Conservation (phyloP, 2,329 filamentous ascomycete species). For the Aspergillus tubingensis region DNA sequence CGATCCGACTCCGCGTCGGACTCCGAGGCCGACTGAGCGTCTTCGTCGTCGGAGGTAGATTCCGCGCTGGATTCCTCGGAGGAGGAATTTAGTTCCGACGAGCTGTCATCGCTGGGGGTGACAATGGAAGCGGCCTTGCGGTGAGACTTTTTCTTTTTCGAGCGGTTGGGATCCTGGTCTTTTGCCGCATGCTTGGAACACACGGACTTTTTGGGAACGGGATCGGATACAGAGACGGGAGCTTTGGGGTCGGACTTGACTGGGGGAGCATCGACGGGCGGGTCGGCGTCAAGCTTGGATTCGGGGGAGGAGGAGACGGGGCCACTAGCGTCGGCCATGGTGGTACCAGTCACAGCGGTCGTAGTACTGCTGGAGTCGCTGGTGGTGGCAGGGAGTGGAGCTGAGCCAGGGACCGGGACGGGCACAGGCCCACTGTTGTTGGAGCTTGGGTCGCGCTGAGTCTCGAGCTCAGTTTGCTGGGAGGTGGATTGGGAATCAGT, state of each 20-base stretch:
- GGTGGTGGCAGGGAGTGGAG: slow-evolving; percentile 20
- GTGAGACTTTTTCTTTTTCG: slow-evolving; percentile 29
- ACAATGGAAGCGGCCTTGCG: slow-evolving; percentile 20
- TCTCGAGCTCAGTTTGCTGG: slow-evolving; percentile 17
- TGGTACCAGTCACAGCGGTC: slow-evolving; percentile 9
- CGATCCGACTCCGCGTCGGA: slow-evolving; percentile 27
- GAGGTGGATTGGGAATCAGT: slow-evolving; percentile 10
- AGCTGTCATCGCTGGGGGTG: slow-evolving; percentile 25
- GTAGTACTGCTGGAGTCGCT: background rate
- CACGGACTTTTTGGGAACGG: slow-evolving; percentile 25
- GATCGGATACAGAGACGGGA: slow-evolving; percentile 26
- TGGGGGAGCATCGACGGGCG: slow-evolving; percentile 28
- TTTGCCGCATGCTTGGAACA: slow-evolving; percentile 36
- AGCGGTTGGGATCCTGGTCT: slow-evolving; percentile 23
- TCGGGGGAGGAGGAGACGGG: slow-evolving; percentile 24
- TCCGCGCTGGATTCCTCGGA: slow-evolving; percentile 24
- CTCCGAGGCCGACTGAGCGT: slow-evolving; percentile 11
- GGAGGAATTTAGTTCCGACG: slow-evolving; percentile 24
- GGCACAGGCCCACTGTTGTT: background rate
- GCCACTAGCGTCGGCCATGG: slow-evolving; percentile 35
- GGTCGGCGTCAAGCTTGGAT: slow-evolving; percentile 35
- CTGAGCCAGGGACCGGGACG: slow-evolving; percentile 3
- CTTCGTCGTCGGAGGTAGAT: slow-evolving; percentile 18
- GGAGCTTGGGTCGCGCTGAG: slow-evolving; percentile 23
- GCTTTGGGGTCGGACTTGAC: slow-evolving; percentile 28